Conservation (phyloP, 805 yeast species). For the Ogataea glucozyma region DNA sequence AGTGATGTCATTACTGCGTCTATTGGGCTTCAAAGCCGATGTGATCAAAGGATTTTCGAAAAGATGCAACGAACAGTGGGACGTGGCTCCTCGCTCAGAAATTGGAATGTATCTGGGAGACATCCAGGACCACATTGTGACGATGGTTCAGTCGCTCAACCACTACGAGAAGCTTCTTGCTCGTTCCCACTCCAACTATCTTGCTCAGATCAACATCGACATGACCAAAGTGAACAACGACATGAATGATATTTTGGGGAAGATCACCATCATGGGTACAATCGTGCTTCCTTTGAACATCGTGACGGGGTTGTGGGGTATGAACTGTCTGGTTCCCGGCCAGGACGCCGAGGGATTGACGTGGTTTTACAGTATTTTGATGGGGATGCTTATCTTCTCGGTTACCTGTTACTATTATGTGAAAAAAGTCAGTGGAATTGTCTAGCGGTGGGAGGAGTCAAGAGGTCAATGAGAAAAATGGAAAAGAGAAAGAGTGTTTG, state of each 20-base stretch:
- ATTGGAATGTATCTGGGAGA: constrained; percentile 95
- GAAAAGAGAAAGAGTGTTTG: too few species aligned
- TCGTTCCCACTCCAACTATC: constrained; percentile 91
- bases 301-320: constrained; percentile 97
- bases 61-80: constrained; percentile 84
- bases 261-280: constrained; percentile 90
- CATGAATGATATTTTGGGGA: constrained; percentile 93
- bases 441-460: constrained; percentile 12
- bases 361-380: constrained; percentile 64
- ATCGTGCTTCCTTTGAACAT: constrained; percentile 94
- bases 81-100: constrained; percentile 75
- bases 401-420: constrained; percentile 49
- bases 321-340: constrained; percentile 97
- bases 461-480: too few species aligned
- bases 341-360: constrained; percentile 61
- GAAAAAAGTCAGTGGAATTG: constrained; percentile 40
- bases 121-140: constrained; percentile 95
- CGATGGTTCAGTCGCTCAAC: constrained; percentile 93
- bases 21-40: constrained; percentile 91
- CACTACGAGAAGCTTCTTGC: constrained; percentile 94
- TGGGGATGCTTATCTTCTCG: constrained; percentile 49
- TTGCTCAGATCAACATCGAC: constrained; percentile 95
- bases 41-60: constrained; percentile 96
- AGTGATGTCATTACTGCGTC: constrained; percentile 84
- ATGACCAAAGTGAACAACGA: constrained; percentile 97